Evolutionary conservation across 345 rosid species (phyloP).

Genomic region (Euphorbia lathyris): DNA sequence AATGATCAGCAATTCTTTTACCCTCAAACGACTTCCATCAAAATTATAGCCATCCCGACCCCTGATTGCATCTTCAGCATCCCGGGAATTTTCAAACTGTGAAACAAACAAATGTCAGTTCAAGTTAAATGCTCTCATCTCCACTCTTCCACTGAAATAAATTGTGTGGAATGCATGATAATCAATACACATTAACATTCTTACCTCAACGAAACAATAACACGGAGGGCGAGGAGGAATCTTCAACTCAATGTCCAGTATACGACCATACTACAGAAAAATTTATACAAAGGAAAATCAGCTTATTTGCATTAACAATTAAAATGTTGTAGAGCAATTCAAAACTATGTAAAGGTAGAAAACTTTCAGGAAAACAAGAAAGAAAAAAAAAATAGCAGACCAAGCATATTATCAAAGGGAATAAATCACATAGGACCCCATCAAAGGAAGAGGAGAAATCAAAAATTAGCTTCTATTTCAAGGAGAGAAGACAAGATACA

Average conservation of each 20-base stretch:
- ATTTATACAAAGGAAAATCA: not conserved
- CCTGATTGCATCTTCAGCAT: slow-evolving; percentile 60
- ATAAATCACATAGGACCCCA: not conserved
- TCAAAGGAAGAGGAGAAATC: not conserved
- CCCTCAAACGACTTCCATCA: slow-evolving; percentile 55
- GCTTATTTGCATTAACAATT: not conserved
- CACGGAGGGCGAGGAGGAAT: slow-evolving; percentile 95
- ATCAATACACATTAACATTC: not conserved
- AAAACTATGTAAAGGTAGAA: not conserved
- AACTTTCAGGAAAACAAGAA: not conserved
- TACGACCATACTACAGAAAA: slow-evolving; percentile 72
- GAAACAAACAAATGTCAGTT: slow-evolving; percentile 2
- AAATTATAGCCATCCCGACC: slow-evolving; percentile 65
- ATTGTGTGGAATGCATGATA: not conserved
- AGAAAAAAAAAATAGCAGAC: not conserved
- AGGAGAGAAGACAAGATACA: not conserved
- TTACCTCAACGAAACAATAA: slow-evolving; percentile 96
- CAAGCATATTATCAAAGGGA: not conserved
- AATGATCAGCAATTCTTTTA: slow-evolving; percentile 16
- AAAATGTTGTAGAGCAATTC: not conserved
- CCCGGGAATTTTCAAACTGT: slow-evolving; percentile 50
- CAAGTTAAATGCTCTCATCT: not conserved
- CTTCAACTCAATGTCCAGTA: slow-evolving; percentile 89
- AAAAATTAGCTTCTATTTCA: not conserved
- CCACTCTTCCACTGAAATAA: not conserved